phyloP scores from a whole-genome alignment of 148 eudicot species.

The Cornus controversa region DNA sequence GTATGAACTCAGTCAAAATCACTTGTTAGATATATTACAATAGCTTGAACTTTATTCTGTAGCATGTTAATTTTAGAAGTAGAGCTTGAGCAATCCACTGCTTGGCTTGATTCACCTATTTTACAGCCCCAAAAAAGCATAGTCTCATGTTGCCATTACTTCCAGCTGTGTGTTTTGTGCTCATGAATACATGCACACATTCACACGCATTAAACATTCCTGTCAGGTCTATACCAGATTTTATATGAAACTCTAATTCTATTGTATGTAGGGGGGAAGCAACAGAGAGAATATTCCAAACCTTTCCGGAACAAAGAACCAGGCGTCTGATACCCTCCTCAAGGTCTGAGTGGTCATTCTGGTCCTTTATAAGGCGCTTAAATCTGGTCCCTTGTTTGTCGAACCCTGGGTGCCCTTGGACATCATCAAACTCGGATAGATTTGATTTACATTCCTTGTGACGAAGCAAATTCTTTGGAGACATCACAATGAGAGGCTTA shows the following conservation, averaged over 20 bases:
- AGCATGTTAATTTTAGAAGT: neutral
- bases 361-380: constrained; percentile 89
- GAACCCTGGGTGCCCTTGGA: constrained; percentile 90
- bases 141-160: neutral
- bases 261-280: neutral
- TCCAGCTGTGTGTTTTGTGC: neutral
- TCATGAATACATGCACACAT: neutral
- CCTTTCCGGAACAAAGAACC: constrained; percentile 95
- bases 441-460: constrained; percentile 95
- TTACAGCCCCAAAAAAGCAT: neutral
- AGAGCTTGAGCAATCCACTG: neutral
- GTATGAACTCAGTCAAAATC: neutral
- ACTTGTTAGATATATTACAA: neutral
- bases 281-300: constrained; percentile 14
- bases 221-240: neutral
- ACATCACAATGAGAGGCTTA: constrained; percentile 87
- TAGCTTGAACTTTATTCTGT: neutral
- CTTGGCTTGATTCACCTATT: neutral
- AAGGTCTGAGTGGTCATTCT: constrained; percentile 71
- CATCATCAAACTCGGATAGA: constrained; percentile 91
- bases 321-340: constrained; percentile 88
- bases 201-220: neutral
- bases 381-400: constrained; percentile 93
- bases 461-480: constrained; percentile 95
- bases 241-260: too few relatives aligned